Evolutionary conservation across 495 filamentous ascomycete genomes (phyloP).

Genomic region (Penicillium taxi): DNA sequence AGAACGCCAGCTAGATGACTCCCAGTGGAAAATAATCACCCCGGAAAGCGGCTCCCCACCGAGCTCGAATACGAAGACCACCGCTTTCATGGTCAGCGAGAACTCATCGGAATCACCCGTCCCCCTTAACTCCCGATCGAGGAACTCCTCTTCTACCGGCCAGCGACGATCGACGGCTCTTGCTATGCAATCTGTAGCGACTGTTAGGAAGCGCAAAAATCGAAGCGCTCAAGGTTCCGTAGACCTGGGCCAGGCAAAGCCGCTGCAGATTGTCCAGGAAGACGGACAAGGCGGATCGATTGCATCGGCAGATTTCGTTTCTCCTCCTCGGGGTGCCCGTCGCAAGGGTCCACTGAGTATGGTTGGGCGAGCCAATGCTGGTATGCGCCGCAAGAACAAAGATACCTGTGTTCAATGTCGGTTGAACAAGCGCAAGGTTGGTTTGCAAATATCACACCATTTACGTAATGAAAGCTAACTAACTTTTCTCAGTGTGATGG

Average conservation of each 20-base stretch:
- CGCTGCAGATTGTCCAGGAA: conserved; percentile 42
- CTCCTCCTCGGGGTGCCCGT: conserved; percentile 39
- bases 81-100: conserved; percentile 37
- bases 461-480: conserved; percentile 5
- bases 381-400: conserved; percentile 41
- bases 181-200: conserved; percentile 29
- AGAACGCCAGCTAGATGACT: conserved; percentile 26
- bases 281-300: conserved; percentile 42
- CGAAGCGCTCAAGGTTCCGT: conserved; percentile 23
- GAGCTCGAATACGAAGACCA: conserved; percentile 23
- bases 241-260: conserved; percentile 27
- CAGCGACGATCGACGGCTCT: conserved; percentile 29
- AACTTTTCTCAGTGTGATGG: conserved; percentile 33
- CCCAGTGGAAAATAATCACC: conserved; percentile 25
- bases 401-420: conserved; percentile 44
- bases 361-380: conserved; percentile 40
- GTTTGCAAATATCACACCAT: background rate
- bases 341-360: conserved; percentile 40
- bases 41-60: conserved; percentile 22
- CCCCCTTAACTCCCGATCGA: conserved; percentile 22
- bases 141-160: conserved; percentile 18
- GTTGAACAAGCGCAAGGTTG: conserved; percentile 43
- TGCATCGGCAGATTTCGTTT: conserved; percentile 43
- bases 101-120: conserved; percentile 25
- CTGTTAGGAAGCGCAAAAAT: conserved; percentile 38